Conservation (phyloP, 1,139 yeast genomes). For the Entelexis paramagnoliae region DNA sequence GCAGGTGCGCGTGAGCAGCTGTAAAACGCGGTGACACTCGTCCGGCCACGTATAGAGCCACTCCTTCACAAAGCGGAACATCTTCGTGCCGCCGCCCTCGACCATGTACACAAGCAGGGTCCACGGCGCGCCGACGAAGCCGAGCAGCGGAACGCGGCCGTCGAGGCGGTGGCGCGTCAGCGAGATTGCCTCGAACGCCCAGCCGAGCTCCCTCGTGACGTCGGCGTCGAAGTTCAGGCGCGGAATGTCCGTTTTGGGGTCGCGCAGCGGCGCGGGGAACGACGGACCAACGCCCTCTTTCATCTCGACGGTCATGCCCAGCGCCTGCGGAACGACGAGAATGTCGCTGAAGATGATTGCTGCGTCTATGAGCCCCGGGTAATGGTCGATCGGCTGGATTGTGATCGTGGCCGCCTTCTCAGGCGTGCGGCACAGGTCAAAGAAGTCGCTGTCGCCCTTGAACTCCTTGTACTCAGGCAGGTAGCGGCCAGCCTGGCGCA, state of each 20-base stretch:
- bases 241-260: conserved; percentile 49
- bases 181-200: conserved; percentile 92
- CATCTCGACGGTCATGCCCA: conserved; percentile 95
- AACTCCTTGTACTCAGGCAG: conserved; percentile 86
- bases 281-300: conserved; percentile 92
- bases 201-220: conserved; percentile 64
- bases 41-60: conserved; percentile 80
- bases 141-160: conserved; percentile 88
- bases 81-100: conserved; percentile 92
- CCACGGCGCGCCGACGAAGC: conserved; percentile 98
- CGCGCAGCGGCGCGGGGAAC: conserved; percentile 77
- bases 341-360: conserved; percentile 95
- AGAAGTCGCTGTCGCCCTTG: conserved; percentile 79
- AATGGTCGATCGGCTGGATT: conserved; percentile 88
- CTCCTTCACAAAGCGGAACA: conserved; percentile 82
- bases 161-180: conserved; percentile 70
- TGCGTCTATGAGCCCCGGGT: conserved; percentile 82
- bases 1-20: conserved; percentile 78
- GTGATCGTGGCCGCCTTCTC: conserved; percentile 90
- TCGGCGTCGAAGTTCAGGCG: conserved; percentile 51
- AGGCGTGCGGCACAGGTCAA: conserved; percentile 86
- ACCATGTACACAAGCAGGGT: conserved; percentile 92
- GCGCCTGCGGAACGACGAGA: conserved; percentile 92
- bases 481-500: conserved; percentile 90
- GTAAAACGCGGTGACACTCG: conserved; percentile 59